phyloP scores from a whole-genome alignment of 1,139 yeast genomes.

The Pichia sp. region DNA sequence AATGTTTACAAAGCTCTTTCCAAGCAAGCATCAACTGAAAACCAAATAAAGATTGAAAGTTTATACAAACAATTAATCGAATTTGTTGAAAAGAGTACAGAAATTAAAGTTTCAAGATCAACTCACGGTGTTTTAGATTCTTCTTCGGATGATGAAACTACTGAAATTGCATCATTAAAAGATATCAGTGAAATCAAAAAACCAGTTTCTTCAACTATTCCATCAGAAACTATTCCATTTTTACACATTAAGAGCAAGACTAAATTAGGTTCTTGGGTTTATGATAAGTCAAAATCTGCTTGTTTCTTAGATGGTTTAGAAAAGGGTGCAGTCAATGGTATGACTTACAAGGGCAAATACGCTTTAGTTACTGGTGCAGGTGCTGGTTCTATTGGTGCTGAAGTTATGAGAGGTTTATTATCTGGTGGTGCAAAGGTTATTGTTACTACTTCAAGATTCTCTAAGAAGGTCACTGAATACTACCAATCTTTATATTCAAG shows the following conservation, averaged over 20 bases:
- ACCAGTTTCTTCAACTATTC: constrained; percentile 67
- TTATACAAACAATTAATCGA: constrained; percentile 73
- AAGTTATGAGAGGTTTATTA: constrained; percentile 85
- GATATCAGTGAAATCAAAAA: constrained; percentile 61
- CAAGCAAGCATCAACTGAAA: constrained; percentile 56
- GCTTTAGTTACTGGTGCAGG: constrained; percentile 98
- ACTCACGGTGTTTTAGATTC: constrained; percentile 37
- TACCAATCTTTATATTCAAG: constrained; percentile 91
- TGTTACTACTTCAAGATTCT: constrained; percentile 93
- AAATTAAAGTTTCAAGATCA: constrained; percentile 48
- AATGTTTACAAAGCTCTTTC: constrained; percentile 77
- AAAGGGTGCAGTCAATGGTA: constrained; percentile 87
- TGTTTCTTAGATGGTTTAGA: constrained; percentile 84
- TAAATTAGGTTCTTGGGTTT: constrained; percentile 72
- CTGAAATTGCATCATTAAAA: constrained; percentile 79
- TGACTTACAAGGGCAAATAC: constrained; percentile 80
- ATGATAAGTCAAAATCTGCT: constrained; percentile 72
- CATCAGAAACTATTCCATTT: constrained; percentile 89
- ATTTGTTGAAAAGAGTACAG: constrained; percentile 63
- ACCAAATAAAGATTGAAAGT: constrained; percentile 71
- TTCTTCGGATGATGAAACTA: constrained; percentile 49
- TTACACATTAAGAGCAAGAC: constrained; percentile 79
- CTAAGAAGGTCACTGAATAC: constrained; percentile 89
- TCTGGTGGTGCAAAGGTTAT: constrained; percentile 98
- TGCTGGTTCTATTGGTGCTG: constrained; percentile 98